Conservation (phyloP, 805 yeast genomes). For the Saturnispora mendoncae region DNA sequence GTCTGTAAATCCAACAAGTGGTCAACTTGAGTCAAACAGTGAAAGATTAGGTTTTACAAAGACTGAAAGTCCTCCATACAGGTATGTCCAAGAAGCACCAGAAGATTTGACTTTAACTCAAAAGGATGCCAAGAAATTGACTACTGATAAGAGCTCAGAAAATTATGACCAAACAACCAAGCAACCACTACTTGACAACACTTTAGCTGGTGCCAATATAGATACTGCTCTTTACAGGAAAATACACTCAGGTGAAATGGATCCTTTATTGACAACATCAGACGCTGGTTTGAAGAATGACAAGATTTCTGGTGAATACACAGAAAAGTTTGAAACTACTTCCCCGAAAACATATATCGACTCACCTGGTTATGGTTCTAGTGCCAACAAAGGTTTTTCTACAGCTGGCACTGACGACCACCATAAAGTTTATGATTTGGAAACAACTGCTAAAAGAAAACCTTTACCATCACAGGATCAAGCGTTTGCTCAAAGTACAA, state of each 20-base stretch:
- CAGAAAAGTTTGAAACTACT: conserved; percentile 3
- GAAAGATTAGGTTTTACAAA: neutral
- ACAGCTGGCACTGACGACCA: neutral
- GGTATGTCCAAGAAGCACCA: conserved; percentile 2
- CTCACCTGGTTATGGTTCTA: neutral
- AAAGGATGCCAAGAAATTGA: conserved; percentile 1
- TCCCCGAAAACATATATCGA: conserved; percentile 5
- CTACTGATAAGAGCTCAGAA: neutral
- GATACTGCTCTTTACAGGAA: conserved; percentile 10
- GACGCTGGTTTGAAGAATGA: conserved; percentile 1
- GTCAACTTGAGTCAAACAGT: neutral
- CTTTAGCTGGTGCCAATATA: neutral
- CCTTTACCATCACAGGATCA: neutral
- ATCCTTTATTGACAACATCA: neutral
- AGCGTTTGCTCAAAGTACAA: neutral
- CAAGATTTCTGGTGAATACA: neutral
- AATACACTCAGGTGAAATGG: conserved; percentile 8
- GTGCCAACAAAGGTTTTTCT: neutral
- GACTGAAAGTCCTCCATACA: conserved; percentile 7
- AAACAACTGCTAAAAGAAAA: neutral
- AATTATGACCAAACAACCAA: neutral
- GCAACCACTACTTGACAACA: neutral
- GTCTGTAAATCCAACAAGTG: neutral
- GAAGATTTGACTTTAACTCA: conserved; percentile 1
- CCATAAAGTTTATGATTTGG: no score